Base-by-base conservation (phyloP, 2,329 filamentous ascomycete genomes). In the Claviceps cyperi region DNA sequence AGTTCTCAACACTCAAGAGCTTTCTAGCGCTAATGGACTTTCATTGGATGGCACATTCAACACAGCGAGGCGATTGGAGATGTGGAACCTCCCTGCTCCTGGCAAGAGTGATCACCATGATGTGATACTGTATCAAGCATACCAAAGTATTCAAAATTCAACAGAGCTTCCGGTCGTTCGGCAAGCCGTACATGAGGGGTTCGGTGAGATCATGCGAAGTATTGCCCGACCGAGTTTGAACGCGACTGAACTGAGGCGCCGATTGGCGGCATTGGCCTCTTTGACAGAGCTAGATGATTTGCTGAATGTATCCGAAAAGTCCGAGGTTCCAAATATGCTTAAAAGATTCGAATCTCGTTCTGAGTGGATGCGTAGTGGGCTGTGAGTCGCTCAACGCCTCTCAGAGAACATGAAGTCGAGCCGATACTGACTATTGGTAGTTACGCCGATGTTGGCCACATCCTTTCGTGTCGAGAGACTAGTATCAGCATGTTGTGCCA, bases 51-150 rank as follows among this genome's bases (percentile, higher is more conserved):
- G 77, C 53, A 87, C 87, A 49, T 84, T 94, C 55, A 77, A 80
- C 49, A 87, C 86, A 5, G 89, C 90, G 19, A 78, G 86, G 52
- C 84, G 84, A 55, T 72, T 97, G 15, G 89, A 92, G 57, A 84
- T 91, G 59, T 98, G 92, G 92, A 90, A 96, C 61, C 74, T 97
- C 19, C 85, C 86, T 14, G 81, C 82, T 0, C 86, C 89, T 0
- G 70, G 74, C 7, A 68, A 73, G 2, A 77, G 75, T 46, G 70
- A 75, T 13, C 82, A 78, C 32, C 78, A 83, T 50, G 73, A 82
- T 1, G 81, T 83, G 3, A 82, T 79, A 1, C 70, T 91, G 1
- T 96, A 94, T 67, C 84, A 83, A 58, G 80, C 81, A 0, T 89
- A 94, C 52, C 88, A 95, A 62, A 79, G 80, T 21, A 74, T 96